phyloP scores from a whole-genome alignment of 805 yeast genomes.

The Maudiozyma serrabonitensis region DNA sequence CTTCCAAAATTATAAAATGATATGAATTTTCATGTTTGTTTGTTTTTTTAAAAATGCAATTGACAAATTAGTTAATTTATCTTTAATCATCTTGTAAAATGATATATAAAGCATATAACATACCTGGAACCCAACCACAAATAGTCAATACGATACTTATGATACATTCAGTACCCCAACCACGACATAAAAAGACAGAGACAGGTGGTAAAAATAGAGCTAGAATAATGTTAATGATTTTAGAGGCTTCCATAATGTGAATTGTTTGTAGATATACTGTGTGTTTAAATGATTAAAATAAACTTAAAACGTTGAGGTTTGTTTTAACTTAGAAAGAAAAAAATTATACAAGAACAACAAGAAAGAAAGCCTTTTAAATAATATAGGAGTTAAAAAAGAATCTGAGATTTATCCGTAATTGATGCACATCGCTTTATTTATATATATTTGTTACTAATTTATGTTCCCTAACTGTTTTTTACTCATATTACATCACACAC shows the following conservation, averaged over 20 bases:
- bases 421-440: neutral
- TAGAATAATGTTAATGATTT: slow-evolving; percentile 30
- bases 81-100: slow-evolving; percentile 27
- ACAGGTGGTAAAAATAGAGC: slow-evolving; percentile 66
- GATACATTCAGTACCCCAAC: slow-evolving; percentile 54
- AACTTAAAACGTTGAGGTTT: neutral
- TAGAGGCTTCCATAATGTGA: slow-evolving; percentile 25
- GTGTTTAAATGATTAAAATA: neutral
- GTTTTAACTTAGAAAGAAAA: too few relatives aligned
- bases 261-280: neutral
- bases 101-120: slow-evolving; percentile 63
- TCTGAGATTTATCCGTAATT: too few relatives aligned
- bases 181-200: slow-evolving; percentile 63
- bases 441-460: neutral
- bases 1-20: too few relatives aligned
- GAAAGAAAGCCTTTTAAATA: too few relatives aligned
- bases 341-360: too few relatives aligned
- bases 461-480: neutral
- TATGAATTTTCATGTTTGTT: too few relatives aligned
- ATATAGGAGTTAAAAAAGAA: too few relatives aligned
- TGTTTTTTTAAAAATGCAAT: too few relatives aligned
- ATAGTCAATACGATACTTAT: slow-evolving; percentile 47
- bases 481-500: neutral
- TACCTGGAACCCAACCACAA: slow-evolving; percentile 60
- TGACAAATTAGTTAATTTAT: too few relatives aligned